Percentiles rank a stretch among this genome's conserved stretches.
phyloP scores from a whole-genome alignment of 768 basidiomycete genomes.

The Agaricus sinodeliciosus region DNA sequence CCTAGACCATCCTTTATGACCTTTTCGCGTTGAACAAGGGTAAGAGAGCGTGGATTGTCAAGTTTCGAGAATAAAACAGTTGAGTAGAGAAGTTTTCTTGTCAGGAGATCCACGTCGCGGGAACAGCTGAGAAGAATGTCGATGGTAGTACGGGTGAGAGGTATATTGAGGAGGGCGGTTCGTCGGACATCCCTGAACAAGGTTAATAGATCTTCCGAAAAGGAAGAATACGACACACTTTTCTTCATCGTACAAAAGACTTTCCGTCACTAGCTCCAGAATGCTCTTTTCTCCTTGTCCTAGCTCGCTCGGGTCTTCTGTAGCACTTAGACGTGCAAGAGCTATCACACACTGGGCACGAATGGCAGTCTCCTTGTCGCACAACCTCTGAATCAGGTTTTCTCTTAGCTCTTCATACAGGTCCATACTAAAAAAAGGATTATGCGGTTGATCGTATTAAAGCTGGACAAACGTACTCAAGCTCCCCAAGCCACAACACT shows the following conservation, averaged over 20 bases:
- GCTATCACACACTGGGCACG: slow-evolving; percentile 83
- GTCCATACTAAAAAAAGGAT: slow-evolving; percentile 57
- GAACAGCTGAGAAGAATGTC: slow-evolving; percentile 68
- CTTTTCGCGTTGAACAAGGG: slow-evolving; percentile 75
- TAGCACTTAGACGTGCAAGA: slow-evolving; percentile 71
- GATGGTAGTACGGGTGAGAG: slow-evolving; percentile 55
- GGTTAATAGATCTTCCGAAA: neutral
- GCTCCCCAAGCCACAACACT: slow-evolving; percentile 78
- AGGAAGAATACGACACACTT: slow-evolving; percentile 31
- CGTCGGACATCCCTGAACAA: slow-evolving; percentile 81
- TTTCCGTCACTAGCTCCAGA: slow-evolving; percentile 60
- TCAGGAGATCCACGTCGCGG: slow-evolving; percentile 77
- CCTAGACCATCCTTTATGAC: slow-evolving; percentile 85
- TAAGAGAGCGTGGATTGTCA: slow-evolving; percentile 65
- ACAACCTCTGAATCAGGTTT: slow-evolving; percentile 68
- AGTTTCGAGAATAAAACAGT: slow-evolving; percentile 48
- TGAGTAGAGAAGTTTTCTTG: slow-evolving; percentile 75
- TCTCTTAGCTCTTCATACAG: slow-evolving; percentile 63
- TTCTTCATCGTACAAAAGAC: slow-evolving; percentile 68
- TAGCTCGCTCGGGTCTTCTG: slow-evolving; percentile 52
- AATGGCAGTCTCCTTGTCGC: slow-evolving; percentile 79
- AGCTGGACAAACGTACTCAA: slow-evolving; percentile 57
- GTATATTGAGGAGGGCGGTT: slow-evolving; percentile 74
- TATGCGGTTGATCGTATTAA: neutral
- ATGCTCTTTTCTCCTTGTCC: slow-evolving; percentile 46